Base-by-base conservation (phyloP, 2,329 filamentous ascomycete genomes). In the Ramularia endophylla region DNA sequence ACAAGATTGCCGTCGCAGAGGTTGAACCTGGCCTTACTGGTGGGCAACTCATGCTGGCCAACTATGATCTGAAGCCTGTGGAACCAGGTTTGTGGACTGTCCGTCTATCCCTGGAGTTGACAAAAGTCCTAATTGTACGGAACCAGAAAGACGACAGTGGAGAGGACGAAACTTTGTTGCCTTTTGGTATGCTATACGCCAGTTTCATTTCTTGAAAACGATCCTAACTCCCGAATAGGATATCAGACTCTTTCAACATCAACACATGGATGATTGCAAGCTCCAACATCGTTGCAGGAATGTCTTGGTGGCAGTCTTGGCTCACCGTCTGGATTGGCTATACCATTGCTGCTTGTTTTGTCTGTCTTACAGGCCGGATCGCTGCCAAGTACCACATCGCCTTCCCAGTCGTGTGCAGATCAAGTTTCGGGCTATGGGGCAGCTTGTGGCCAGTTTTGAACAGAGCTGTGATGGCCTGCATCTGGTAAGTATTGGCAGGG, bases 361-460 rank as follows among this genome's bases (percentile, higher is more conserved):
- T 94, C 50, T 83, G 80, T 56, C 48, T 82, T 50, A 94, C 85
- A 5, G 87, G 32, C 20, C 80, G 87, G 36, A 89, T 94, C 36
- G 89, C 88, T 44, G 85, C 88, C 7, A 78, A 77, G 15, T 95
- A 95, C 62, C 87, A 95, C 61, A 86, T 95, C 50, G 84, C 85
- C 1, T 95, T 95, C 61, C 87, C 89, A 1, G 85, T 95, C 27
- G 81, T 84, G 22, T 77, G 75, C 51, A 74, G 89, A 41, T 73
- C 85, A 0, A 87, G 82, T 0, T 95, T 94, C 55, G 89, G 89
- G 11, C 84, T 94, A 41, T 95, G 85, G 85, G 89, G 89, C 1
- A 82, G 81, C 19, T 65, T 94, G 38, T 94, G 88, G 88, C 87
- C 88, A 0, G 81, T 94, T 0, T 81, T 94, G 52, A 94, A 94